Percentiles rank a stretch among this genome's conserved stretches.
Evolutionary conservation across 257 asterid genomes (phyloP).

Genomic region (Rhazya stricta): DNA sequence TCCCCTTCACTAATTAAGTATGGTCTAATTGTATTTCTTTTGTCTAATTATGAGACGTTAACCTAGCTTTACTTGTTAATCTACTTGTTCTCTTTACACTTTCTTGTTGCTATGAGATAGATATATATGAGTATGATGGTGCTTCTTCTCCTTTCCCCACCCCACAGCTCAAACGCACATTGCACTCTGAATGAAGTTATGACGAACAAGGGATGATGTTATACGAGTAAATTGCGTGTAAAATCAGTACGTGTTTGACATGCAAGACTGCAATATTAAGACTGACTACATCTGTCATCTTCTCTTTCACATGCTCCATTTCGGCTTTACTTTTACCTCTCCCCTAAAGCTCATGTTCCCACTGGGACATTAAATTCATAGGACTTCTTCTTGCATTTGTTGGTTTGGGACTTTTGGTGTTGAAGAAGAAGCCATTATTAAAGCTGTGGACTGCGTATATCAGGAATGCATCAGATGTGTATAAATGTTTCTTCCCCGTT

Average conservation of each 20-base stretch:
- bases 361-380: slow-evolving; percentile 14
- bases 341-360: slow-evolving; percentile 1
- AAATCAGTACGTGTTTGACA: slow-evolving; percentile 34
- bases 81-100: not conserved
- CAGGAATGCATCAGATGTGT: not conserved
- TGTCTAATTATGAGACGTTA: not conserved
- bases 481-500: not conserved
- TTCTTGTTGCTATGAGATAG: not conserved
- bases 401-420: not conserved
- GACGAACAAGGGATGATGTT: not conserved
- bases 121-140: no score
- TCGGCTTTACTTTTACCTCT: slow-evolving; percentile 15
- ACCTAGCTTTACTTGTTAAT: slow-evolving; percentile 5
- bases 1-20: not conserved
- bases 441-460: not conserved
- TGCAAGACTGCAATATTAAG: slow-evolving; percentile 27
- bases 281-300: slow-evolving; percentile 21
- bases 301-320: slow-evolving; percentile 28
- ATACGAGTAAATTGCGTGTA: slow-evolving; percentile 1
- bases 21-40: not conserved
- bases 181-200: not conserved
- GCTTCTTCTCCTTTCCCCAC: not conserved
- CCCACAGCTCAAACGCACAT: not conserved
- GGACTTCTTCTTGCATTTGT: slow-evolving; percentile 14
- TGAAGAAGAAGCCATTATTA: not conserved